Base-by-base conservation (phyloP, 331 rosid species). In the Dryas integrifolia region DNA sequence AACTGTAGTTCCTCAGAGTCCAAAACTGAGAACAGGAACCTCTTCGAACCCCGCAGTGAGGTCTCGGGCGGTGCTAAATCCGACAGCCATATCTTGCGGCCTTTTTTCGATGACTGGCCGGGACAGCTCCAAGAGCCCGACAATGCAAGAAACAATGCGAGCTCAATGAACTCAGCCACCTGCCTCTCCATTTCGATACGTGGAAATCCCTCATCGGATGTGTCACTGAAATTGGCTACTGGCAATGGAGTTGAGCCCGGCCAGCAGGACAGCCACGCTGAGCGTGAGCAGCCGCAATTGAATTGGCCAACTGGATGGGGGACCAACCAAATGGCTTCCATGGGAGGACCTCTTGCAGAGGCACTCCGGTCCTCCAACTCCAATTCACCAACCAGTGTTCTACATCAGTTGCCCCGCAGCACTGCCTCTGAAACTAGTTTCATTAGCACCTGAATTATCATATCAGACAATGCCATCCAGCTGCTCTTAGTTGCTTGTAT, bases 331-430 rank as follows among this genome's bases (percentile, higher is more conserved):
- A 91, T 86, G 88, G 79, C 90, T 61, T 87, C 98, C 1, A 82
- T 91, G 99, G 99, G 99, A 5, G 99, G 98, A 10, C 99, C 98
- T 52, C 96, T 95, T n/a, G 99, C 98, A 0, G 99, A 95, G 74
- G 99, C 96, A 13, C 85, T 95, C 9, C 85, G 93, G 59, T 95
- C 99, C 14, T 80, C 98, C 3, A 82, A 84, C 48, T 70, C 96
- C 61, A 80, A 84, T 67, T 87, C 96, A 5, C 99, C 97, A 0
- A 95, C 97, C 1, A 92, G 96, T 48, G 98, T 92, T 60, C 78
- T 95, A 16, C 96, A 88, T 81, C 96, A 86, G 75, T 76, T 89
- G 85, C 85, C 88, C 26, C 92, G 95, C 58, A 57, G 73, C 55
- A 66, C 89, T 35, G 87, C 57, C 68, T 81, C 88, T n/a, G 81